Conservation (phyloP, 352 stramenopile species). For the Phytophthora sp. region DNA sequence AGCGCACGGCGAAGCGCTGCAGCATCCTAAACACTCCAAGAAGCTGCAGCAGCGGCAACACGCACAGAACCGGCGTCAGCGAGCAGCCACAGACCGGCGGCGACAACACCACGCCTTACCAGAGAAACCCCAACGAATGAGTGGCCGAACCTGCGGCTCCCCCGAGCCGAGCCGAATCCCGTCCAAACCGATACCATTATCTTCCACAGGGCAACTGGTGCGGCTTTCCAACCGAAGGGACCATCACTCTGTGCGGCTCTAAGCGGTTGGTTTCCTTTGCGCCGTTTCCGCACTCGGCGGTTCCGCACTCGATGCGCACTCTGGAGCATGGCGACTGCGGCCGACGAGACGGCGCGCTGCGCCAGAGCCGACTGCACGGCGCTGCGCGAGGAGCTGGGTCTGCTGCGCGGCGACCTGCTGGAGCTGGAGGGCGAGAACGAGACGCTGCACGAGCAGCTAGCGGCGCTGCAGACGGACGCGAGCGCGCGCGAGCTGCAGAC, state of each 20-base stretch:
- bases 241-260: constrained; percentile 30
- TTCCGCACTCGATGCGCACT: constrained; percentile 19
- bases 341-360: constrained; percentile 30
- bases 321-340: constrained; percentile 25
- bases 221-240: not conserved
- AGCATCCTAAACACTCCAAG: constrained; percentile 44
- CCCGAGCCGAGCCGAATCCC: too few relatives aligned
- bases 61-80: not conserved
- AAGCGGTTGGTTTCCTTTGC: too few relatives aligned
- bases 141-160: constrained; percentile 34
- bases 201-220: too few relatives aligned
- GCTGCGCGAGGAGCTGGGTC: constrained; percentile 67
- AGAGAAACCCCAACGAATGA: constrained; percentile 33
- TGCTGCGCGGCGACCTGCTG: constrained; percentile 61
- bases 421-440: constrained; percentile 72
- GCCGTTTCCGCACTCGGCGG: constrained; percentile 16
- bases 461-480: constrained; percentile 38
- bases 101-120: constrained; percentile 11
- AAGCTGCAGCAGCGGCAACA: not conserved
- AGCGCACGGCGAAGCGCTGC: constrained; percentile 64
- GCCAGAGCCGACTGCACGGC: constrained; percentile 65
- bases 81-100: not conserved
- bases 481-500: constrained; percentile 11
- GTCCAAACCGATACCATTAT: too few relatives aligned
- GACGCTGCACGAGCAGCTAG: constrained; percentile 66